phyloP scores from a whole-genome alignment of 352 stramenopile genomes.

The Aphanomyces astaci region DNA sequence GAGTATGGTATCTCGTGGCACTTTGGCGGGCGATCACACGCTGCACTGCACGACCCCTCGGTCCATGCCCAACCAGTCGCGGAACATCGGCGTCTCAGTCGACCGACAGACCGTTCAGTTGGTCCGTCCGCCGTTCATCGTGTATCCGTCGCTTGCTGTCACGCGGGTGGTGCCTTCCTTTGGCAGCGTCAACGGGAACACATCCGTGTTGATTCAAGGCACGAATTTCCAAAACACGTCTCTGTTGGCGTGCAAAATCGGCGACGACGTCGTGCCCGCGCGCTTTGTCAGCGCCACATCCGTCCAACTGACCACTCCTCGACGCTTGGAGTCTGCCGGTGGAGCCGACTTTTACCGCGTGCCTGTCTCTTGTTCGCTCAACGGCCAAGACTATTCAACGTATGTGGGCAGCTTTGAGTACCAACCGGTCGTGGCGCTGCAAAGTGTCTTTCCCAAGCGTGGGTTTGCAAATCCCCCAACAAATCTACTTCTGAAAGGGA shows the following conservation, averaged over 20 bases:
- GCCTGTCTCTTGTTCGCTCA: constrained; percentile 1
- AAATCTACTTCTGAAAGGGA: not conserved
- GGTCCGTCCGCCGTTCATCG: constrained; percentile 27
- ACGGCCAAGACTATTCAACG: constrained; percentile 4
- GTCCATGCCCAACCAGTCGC: constrained; percentile 11
- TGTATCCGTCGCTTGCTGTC: constrained; percentile 23
- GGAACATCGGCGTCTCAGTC: constrained; percentile 26
- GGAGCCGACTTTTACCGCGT: not conserved
- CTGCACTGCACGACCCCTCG: constrained; percentile 21
- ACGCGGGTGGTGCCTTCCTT: constrained; percentile 27
- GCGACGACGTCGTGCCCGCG: constrained; percentile 3
- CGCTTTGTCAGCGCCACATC: constrained; percentile 20
- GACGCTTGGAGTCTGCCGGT: not conserved
- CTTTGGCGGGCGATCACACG: constrained; percentile 25
- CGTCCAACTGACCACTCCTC: not conserved
- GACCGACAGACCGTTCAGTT: constrained; percentile 27
- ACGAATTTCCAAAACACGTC: constrained; percentile 29
- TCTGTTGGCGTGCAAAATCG: constrained; percentile 33
- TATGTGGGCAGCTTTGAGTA: not conserved
- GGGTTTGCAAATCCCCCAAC: not conserved
- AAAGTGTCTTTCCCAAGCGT: constrained; percentile 2
- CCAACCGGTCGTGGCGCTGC: not conserved
- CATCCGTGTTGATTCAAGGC: constrained; percentile 29
- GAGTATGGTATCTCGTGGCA: too few species aligned
- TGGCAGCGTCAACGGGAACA: constrained; percentile 24